phyloP scores from a whole-genome alignment of 1,139 yeast species.

The Geotrichum candidum region DNA sequence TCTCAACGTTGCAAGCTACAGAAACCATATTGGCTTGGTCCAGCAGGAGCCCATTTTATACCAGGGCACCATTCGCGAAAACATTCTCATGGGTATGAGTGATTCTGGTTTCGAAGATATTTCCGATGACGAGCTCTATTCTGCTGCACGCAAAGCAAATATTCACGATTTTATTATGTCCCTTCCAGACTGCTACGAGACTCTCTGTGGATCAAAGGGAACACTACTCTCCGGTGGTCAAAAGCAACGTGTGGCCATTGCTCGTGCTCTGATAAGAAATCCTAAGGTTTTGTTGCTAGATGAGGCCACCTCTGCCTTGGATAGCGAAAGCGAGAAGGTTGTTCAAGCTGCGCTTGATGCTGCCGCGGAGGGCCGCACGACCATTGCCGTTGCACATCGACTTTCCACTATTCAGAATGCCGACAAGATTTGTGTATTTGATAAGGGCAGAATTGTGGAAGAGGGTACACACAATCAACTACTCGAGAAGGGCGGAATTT shows the following conservation, averaged over 20 bases:
- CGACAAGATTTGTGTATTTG: constrained; percentile 78
- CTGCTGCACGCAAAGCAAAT: constrained; percentile 72
- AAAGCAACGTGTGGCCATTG: constrained; percentile 71
- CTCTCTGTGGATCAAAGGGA: constrained; percentile 76
- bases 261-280: constrained; percentile 64
- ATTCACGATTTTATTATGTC: constrained; percentile 70
- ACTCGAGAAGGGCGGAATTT: constrained; percentile 35
- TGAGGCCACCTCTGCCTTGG: constrained; percentile 79
- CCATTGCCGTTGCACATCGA: constrained; percentile 86
- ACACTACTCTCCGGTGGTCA: constrained; percentile 81
- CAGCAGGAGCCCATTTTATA: constrained; percentile 78
- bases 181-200: constrained; percentile 77
- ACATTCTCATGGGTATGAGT: constrained; percentile 68
- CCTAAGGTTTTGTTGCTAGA: constrained; percentile 67
- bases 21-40: constrained; percentile 75
- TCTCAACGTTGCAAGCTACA: constrained; percentile 64
- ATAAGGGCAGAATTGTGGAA: constrained; percentile 67
- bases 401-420: constrained; percentile 89
- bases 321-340: constrained; percentile 73
- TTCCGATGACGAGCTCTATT: constrained; percentile 54
- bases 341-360: constrained; percentile 59
- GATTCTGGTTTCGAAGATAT: constrained; percentile 40
- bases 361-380: constrained; percentile 66
- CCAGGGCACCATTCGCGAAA: constrained; percentile 81
- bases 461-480: constrained; percentile 48